Evolutionary conservation across 2,329 filamentous ascomycete species (phyloP), one percentile per base, ranked within the genome.

Genomic region (Botrytis cinerea): DNA sequence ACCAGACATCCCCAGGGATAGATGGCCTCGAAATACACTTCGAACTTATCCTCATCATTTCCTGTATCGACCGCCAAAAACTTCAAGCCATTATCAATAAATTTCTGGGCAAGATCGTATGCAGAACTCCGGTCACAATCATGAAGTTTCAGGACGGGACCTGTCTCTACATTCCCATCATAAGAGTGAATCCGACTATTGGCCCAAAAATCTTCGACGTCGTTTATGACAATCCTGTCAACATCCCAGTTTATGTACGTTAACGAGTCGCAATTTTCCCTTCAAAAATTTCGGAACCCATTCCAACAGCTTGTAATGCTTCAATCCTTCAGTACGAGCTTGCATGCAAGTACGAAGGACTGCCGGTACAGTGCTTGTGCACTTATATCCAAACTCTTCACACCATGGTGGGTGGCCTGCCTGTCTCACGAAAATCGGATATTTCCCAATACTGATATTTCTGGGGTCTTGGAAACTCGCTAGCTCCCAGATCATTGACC

Each of bases 181-280:
- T 28, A 1, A 57, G 0, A 18, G n/a, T 7, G 1, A 57, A 5
- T 0, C 5, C 6, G 0, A 57, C 12, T 18, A 8, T 9, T 7
- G n/a, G 1, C 7, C 51, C 51, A 57, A 28, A 54, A 28, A 16
- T 6, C 1, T 14, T 14, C 5, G 25, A 16, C 4, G 12, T 59
- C 4, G 16, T 20, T 2, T 32, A 60, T 35, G 28, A 69, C 48
- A 12, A 59, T 57, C 38, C 66, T 69, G 14, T 70, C 51, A 7
- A 60, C 35, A 9, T 28, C 35, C 51, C 67, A 70, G 12, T 59
- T 69, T 38, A 69, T 59, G 2, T 57, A 69, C 38, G 38, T 8
- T 10, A 18, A 32, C 1, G 0, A 28, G 28, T 16, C 6, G n/a
- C 6, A 0, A 2, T 18, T 28, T 16, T 28, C n/a, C 51, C n/a